Conservation (phyloP, 208 protist species). For the Phytomonas francai region DNA sequence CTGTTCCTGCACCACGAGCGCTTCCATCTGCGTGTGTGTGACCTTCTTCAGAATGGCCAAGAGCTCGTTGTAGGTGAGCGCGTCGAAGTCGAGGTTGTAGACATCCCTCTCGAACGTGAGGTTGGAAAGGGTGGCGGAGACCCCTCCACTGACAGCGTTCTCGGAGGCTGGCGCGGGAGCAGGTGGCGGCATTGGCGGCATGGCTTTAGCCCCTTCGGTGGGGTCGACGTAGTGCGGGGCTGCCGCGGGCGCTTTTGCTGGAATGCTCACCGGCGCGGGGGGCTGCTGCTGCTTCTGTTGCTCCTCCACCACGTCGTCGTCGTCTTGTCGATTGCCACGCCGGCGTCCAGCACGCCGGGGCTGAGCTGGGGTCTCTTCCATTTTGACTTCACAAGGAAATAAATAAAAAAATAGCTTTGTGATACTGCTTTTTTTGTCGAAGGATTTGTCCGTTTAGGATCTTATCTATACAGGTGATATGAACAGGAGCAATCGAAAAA, state of each 20-base stretch:
- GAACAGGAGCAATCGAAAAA: no score
- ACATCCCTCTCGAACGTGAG: constrained; percentile 18
- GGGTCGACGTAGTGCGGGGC: constrained; percentile 3
- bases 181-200: not conserved
- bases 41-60: constrained; percentile 27
- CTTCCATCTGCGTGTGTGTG: constrained; percentile 29
- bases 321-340: constrained; percentile 14
- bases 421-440: no score
- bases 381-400: no score
- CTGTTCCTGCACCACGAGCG: constrained; percentile 21
- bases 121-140: constrained; percentile 5
- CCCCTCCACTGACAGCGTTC: constrained; percentile 2
- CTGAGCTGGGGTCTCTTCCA: not conserved
- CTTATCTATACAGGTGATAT: no score
- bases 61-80: constrained; percentile 46
- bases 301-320: constrained; percentile 19
- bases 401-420: no score
- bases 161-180: constrained; percentile 5
- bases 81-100: constrained; percentile 47
- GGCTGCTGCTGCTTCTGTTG: constrained; percentile 12
- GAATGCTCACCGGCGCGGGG: not conserved
- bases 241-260: not conserved
- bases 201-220: not conserved
- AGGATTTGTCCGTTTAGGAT: no score
- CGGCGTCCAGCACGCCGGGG: constrained; percentile 4